Conservation (phyloP, 2,329 filamentous ascomycete genomes). For the Fusarium xyrophilum region DNA sequence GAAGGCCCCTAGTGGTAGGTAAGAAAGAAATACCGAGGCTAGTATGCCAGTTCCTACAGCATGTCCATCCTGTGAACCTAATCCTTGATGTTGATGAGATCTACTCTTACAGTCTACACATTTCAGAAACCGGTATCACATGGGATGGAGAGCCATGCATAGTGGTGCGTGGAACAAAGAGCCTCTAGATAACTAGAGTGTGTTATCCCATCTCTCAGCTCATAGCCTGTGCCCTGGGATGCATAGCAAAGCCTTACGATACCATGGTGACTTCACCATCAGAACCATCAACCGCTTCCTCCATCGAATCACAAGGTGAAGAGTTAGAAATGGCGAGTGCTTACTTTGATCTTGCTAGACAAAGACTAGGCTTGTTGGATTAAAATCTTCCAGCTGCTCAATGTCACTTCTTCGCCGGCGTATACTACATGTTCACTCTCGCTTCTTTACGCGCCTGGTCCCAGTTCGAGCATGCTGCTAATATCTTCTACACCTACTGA, state of each 20-base stretch:
- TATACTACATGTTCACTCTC: background rate
- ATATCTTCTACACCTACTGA: background rate
- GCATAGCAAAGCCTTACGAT: background rate
- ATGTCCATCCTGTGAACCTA: background rate
- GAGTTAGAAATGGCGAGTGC: background rate
- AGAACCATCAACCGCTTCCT: background rate
- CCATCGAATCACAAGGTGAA: background rate
- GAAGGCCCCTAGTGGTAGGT: background rate
- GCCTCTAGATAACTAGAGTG: fast-evolving
- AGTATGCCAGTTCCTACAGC: background rate
- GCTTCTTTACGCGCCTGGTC: background rate
- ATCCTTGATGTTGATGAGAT: background rate
- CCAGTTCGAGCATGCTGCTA: background rate
- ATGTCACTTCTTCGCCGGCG: background rate
- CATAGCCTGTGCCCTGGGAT: background rate
- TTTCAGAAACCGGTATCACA: background rate
- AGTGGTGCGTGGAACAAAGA: background rate
- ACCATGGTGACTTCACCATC: background rate
- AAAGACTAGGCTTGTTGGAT: background rate
- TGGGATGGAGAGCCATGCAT: background rate
- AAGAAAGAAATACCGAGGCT: background rate
- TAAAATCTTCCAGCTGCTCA: background rate
- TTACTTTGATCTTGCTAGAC: background rate
- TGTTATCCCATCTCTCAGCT: background rate
- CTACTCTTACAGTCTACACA: background rate